A percentile compares a stretch with the other conserved stretches of the same genome.
These are phyloP conservation scores for Gynostemma pentaphyllum DNA, from an alignment of 306 rosid genomes.

Conservation along the genomic window DNA sequence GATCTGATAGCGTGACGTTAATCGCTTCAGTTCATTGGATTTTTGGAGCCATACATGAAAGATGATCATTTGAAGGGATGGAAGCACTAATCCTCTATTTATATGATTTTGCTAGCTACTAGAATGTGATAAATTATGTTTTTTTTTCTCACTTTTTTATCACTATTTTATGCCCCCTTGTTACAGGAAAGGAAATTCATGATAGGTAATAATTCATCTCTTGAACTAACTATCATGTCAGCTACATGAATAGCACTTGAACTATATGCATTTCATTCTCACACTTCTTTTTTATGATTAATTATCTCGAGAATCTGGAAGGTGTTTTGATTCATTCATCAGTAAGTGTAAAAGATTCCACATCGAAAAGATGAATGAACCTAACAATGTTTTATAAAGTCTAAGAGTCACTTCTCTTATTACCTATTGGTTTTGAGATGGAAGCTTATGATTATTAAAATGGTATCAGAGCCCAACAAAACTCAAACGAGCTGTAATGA, in stretches of 20 bases:
- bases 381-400: no score
- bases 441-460: no score
- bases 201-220: not conserved
- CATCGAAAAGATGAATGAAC: no score
- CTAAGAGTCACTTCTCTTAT: no score
- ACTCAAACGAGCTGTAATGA: no score
- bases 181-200: constrained; percentile 1
- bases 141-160: no score
- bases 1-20: not conserved
- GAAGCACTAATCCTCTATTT: constrained; percentile 34
- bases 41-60: constrained; percentile 65
- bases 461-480: no score
- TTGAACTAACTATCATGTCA: not conserved
- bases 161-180: constrained; percentile 4
- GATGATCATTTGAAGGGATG: constrained; percentile 59
- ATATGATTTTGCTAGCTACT: not conserved
- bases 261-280: not conserved
- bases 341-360: no score
- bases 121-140: not conserved
- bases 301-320: not conserved
- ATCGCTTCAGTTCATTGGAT: constrained; percentile 59
- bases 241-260: not conserved
- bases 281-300: not conserved
- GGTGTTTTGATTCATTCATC: not conserved
- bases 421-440: no score